Evolutionary conservation across 2,329 filamentous ascomycete genomes (phyloP).

Genomic region (Malbranchea zuffiana): DNA sequence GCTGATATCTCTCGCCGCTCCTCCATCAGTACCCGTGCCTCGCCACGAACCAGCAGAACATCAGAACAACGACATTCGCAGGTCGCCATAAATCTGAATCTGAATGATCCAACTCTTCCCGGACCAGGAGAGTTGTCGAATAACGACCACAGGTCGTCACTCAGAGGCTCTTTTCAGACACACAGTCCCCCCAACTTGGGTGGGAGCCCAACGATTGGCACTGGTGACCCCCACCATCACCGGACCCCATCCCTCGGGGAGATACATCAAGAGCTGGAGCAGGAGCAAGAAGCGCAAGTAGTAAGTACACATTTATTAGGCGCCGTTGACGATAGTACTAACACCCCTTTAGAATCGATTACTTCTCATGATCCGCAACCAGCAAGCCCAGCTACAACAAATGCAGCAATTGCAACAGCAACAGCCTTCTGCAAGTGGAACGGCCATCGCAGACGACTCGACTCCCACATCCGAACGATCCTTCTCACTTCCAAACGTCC

Average conservation of each 20-base stretch:
- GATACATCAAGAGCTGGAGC: slow-evolving; percentile 41
- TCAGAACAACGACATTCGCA: slow-evolving; percentile 36
- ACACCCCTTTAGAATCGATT: slow-evolving; percentile 34
- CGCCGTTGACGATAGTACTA: slow-evolving; percentile 28
- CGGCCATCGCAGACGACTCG: slow-evolving; percentile 33
- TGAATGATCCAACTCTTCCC: slow-evolving; percentile 30
- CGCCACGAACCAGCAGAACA: slow-evolving; percentile 20
- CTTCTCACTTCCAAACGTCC: slow-evolving; percentile 27
- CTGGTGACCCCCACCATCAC: slow-evolving; percentile 39
- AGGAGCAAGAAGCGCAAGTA: slow-evolving; percentile 43
- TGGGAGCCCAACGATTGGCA: slow-evolving; percentile 32
- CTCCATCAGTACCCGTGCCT: slow-evolving; percentile 27
- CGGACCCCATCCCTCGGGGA: slow-evolving; percentile 39
- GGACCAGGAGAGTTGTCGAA: slow-evolving; percentile 27
- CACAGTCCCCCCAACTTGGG: slow-evolving; percentile 36
- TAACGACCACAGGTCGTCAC: slow-evolving; percentile 29
- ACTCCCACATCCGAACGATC: slow-evolving; percentile 36
- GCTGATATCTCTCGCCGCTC: slow-evolving; percentile 50
- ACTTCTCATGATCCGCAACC: slow-evolving; percentile 39
- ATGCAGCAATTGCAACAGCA: slow-evolving; percentile 27
- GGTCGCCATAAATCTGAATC: slow-evolving; percentile 30
- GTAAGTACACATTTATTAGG: slow-evolving; percentile 37
- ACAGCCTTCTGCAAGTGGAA: slow-evolving; percentile 17
- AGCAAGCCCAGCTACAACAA: slow-evolving; percentile 37
- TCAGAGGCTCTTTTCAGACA: slow-evolving; percentile 30